Percentiles rank a stretch among this genome's conserved stretches.
These are phyloP conservation scores for Fulvia fulva DNA, from an alignment of 2,329 filamentous ascomycete genomes.

Conservation along the genomic window DNA sequence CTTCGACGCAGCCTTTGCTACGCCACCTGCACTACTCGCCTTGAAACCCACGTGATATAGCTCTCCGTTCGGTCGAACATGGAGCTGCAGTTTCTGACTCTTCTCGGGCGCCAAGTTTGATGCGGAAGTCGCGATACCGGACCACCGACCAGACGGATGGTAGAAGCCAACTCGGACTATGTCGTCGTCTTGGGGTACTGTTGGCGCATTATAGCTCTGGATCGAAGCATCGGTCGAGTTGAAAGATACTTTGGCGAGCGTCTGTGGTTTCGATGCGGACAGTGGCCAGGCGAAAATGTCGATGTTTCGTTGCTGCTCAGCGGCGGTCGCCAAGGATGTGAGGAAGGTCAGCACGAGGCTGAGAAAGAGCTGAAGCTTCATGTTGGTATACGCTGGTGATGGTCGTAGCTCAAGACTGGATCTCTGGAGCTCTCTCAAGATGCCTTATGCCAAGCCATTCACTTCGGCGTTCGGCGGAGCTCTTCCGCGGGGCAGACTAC, in stretches of 20 bases:
- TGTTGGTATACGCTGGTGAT: conserved; percentile 22
- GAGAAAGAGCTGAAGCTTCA: conserved; percentile 35
- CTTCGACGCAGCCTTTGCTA: conserved; percentile 5
- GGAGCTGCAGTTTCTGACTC: conserved; percentile 43
- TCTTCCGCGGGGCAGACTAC: background rate
- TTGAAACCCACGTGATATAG: conserved; percentile 45
- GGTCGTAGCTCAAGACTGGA: background rate
- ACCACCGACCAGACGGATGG: conserved; percentile 38
- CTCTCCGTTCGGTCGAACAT: conserved; percentile 42
- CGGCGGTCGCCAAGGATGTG: conserved; percentile 30
- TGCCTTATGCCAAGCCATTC: background rate
- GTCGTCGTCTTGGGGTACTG: conserved; percentile 33
- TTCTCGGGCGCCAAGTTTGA: conserved; percentile 40
- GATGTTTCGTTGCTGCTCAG: conserved; percentile 25
- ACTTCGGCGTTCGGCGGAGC: background rate
- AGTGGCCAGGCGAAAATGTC: conserved; percentile 37
- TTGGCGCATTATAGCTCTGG: conserved; percentile 36
- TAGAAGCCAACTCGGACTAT: conserved; percentile 44
- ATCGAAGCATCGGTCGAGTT: conserved; percentile 40
- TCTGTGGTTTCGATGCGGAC: conserved; percentile 34
- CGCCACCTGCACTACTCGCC: conserved; percentile 25
- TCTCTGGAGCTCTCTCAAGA: background rate
- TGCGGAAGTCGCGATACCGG: conserved; percentile 44
- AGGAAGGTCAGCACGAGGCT: conserved; percentile 35
- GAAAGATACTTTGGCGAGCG: conserved; percentile 42